These are phyloP conservation scores for Balamuthia mandrillaris DNA, from an alignment of 208 protist genomes.

Conservation along the genomic window DNA sequence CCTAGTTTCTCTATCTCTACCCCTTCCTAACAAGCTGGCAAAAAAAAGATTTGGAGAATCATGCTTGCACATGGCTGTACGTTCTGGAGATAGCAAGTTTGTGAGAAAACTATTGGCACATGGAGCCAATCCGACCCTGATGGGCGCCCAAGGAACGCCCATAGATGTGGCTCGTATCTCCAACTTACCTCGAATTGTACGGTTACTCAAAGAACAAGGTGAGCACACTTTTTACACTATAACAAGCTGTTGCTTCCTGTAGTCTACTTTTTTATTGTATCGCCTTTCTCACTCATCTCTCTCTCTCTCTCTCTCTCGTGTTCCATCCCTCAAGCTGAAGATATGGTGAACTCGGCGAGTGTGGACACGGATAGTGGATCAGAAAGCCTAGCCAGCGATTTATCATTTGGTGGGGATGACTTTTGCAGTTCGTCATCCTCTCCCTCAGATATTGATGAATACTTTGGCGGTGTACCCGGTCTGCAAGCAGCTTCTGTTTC, in stretches of 20 bases:
- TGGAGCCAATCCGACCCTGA: background rate
- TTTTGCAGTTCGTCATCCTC: too few species aligned
- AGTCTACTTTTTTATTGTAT: background rate
- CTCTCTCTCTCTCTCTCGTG: background rate
- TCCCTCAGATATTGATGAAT: too few species aligned
- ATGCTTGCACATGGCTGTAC: background rate
- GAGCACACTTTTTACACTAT: background rate
- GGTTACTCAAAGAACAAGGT: conserved; percentile 9
- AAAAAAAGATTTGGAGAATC: conserved; percentile 19
- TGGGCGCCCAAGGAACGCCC: background rate
- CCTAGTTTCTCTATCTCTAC: background rate
- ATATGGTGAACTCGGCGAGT: background rate
- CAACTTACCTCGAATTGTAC: background rate
- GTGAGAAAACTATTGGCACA: background rate
- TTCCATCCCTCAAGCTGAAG: background rate
- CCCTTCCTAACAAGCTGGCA: too few species aligned
- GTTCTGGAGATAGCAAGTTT: background rate
- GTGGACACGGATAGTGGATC: background rate
- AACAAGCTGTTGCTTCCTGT: background rate
- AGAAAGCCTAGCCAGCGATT: too few species aligned
- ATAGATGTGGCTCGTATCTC: background rate
- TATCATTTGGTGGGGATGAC: too few species aligned
- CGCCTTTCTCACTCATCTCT: background rate
- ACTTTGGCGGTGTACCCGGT: too few species aligned
- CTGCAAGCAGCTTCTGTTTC: too few species aligned